Percentiles rank a stretch among this genome's conserved stretches.
phyloP scores from a whole-genome alignment of 345 rosid genomes.

The Syzygium oleosum region DNA sequence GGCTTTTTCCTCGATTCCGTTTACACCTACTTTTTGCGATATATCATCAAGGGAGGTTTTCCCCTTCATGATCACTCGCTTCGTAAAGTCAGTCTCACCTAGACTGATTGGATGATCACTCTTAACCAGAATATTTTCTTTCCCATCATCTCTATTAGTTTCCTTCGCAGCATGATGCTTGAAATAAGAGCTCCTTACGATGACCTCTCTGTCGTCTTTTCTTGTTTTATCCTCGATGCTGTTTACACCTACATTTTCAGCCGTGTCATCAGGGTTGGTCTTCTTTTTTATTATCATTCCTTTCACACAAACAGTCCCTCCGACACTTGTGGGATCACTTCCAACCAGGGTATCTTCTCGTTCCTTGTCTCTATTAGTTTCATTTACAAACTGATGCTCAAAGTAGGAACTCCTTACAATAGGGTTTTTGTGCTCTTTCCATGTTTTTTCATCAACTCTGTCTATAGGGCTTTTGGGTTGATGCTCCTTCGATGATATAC shows the following conservation, averaged over 20 bases:
- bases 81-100: neutral
- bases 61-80: conserved; percentile 6
- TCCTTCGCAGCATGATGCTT: conserved; percentile 36
- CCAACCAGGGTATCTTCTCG: conserved; percentile 15
- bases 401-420: conserved; percentile 62
- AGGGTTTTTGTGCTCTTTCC: conserved; percentile 37
- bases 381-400: conserved; percentile 36
- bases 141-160: conserved; percentile 23
- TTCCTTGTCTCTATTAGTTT: conserved; percentile 21
- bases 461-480: conserved; percentile 10
- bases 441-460: conserved; percentile 25
- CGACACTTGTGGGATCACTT: conserved; percentile 3
- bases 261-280: neutral
- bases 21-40: neutral
- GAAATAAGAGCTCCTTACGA: conserved; percentile 59
- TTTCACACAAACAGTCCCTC: neutral
- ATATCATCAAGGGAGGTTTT: neutral
- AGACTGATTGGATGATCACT: conserved; percentile 9
- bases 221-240: conserved; percentile 25
- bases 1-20: conserved; percentile 21
- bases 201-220: conserved; percentile 36
- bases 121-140: conserved; percentile 15
- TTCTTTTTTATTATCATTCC: conserved; percentile 2
- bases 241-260: neutral
- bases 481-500: conserved; percentile 17